Evolutionary conservation across 164 flowering plant genomes (phyloP), one percentile per base, ranked within the genome.

Genomic region (Sedum album): DNA sequence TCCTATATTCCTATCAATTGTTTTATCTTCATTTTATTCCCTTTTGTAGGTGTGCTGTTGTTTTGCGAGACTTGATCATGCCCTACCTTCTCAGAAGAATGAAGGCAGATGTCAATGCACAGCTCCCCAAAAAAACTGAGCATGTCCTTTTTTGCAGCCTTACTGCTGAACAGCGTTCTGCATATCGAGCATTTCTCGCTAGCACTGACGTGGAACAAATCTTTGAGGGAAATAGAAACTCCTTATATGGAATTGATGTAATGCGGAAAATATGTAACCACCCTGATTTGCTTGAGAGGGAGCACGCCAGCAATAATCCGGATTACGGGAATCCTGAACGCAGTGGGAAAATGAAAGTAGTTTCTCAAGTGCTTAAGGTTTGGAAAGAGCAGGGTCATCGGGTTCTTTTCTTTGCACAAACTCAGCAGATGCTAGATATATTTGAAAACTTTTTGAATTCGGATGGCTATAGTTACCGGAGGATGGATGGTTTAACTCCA

Each of bases 211-310:
- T 95, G 71, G 97, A 95, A 72, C 92, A 90, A 73, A 95, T 95
- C 38, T 79, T 95, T 68, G 86, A 89, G 76, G 99, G 99, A 20
- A 86, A 73, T 76, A 83, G 82, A 67, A 95, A 95, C 73, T 90
- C 99, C 53, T 86, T 95, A 17, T 95, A 85, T 80, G 99, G 99
- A 70, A 95, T 95, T 65, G 99, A 95, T 82, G 90, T 95, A 35
- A 87, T 95, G 96, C 90, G 99, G 60, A 95, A 95, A 71, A 92
- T 95, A 28, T 92, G 99, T 77, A 95, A 95, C 75, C 99, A 95
- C 75, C 97, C 99, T 76, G 99, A 95, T 84, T 85, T 95, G 65
- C 97, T 95, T 62, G 99, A 95, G 80, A 85, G 99, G 79, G 99
- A 92, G 41, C 97, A 92, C 55, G 65, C 90, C 30, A 76, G 68